Percentiles rank a stretch among this genome's conserved stretches.
phyloP scores from a whole-genome alignment of 208 protist genomes.

The Trypanosoma melophagium region DNA sequence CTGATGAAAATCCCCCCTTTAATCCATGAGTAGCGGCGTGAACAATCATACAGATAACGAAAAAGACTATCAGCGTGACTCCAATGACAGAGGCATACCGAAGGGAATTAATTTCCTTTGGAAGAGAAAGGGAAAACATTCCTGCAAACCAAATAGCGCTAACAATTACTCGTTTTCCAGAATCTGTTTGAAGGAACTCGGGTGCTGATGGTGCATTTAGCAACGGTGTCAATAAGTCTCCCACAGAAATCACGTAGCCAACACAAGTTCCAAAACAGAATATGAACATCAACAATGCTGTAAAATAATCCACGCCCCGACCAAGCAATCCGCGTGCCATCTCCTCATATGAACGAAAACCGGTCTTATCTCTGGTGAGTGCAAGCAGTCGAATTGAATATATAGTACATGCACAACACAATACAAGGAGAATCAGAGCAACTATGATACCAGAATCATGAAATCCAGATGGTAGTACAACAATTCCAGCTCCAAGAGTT shows the following conservation, averaged over 20 bases:
- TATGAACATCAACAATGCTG: slow-evolving; percentile 70
- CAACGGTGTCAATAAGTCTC: slow-evolving; percentile 62
- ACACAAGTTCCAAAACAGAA: slow-evolving; percentile 83
- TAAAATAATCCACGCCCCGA: slow-evolving; percentile 64
- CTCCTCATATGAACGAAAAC: slow-evolving; percentile 77
- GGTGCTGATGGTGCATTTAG: slow-evolving; percentile 34
- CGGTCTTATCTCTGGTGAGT: slow-evolving; percentile 58
- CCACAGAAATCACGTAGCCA: slow-evolving; percentile 76
- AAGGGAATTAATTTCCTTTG: slow-evolving; percentile 87
- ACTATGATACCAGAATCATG: slow-evolving; percentile 63
- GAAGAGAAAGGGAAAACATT: slow-evolving; percentile 73
- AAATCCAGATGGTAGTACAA: slow-evolving; percentile 70
- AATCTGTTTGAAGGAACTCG: slow-evolving; percentile 41
- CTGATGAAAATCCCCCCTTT: slow-evolving; percentile 27
- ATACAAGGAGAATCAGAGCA: slow-evolving; percentile 45
- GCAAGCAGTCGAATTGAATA: slow-evolving; percentile 81
- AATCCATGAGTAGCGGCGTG: slow-evolving; percentile 49
- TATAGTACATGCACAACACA: slow-evolving; percentile 56
- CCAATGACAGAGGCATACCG: slow-evolving; percentile 76
- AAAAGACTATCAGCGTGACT: slow-evolving; percentile 70
- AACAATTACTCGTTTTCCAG: slow-evolving; percentile 47
- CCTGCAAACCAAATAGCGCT: slow-evolving; percentile 53
- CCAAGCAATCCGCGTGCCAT: slow-evolving; percentile 64
- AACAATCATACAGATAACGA: slow-evolving; percentile 32
- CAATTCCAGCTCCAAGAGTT: slow-evolving; percentile 81